Percentiles rank a stretch among this genome's conserved stretches.
phyloP scores from a whole-genome alignment of 2,329 filamentous ascomycete species.

The Alternaria brassicicola region DNA sequence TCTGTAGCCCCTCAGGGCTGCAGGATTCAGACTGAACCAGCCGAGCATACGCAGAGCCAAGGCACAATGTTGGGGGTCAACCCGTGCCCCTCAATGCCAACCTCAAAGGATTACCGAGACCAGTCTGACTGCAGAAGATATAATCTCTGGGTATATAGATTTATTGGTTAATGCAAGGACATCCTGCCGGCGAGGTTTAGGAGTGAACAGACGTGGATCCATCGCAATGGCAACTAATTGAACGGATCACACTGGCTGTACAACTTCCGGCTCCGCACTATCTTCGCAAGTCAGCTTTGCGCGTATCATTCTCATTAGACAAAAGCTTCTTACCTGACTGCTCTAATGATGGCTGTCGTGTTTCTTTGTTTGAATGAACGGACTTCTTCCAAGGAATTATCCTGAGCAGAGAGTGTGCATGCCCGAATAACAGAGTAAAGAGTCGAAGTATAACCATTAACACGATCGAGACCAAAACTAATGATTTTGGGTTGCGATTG shows the following conservation, averaged over 20 bases:
- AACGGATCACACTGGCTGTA: neutral
- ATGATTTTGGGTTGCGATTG: constrained; percentile 2
- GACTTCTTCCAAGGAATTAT: neutral
- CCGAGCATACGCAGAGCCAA: too few species aligned
- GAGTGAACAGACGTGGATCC: neutral
- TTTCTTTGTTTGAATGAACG: neutral
- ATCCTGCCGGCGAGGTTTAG: neutral
- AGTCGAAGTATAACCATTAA: constrained; percentile 6
- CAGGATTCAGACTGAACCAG: neutral
- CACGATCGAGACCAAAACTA: constrained; percentile 1
- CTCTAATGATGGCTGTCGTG: neutral
- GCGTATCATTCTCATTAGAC: neutral
- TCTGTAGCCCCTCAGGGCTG: neutral
- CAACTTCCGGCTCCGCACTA: neutral
- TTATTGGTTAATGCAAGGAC: neutral
- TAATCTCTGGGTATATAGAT: neutral
- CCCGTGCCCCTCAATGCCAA: neutral
- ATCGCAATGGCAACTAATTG: neutral
- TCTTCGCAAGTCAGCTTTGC: neutral
- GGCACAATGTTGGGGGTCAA: neutral
- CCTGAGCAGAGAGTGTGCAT: neutral
- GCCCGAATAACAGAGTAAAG: neutral
- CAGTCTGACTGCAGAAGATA: neutral
- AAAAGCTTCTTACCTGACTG: neutral
- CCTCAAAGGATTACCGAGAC: neutral